A percentile compares a stretch with the other conserved stretches of the same genome.
Evolutionary conservation across 768 basidiomycete genomes (phyloP).

Genomic region (Leucosporidium scottii): DNA sequence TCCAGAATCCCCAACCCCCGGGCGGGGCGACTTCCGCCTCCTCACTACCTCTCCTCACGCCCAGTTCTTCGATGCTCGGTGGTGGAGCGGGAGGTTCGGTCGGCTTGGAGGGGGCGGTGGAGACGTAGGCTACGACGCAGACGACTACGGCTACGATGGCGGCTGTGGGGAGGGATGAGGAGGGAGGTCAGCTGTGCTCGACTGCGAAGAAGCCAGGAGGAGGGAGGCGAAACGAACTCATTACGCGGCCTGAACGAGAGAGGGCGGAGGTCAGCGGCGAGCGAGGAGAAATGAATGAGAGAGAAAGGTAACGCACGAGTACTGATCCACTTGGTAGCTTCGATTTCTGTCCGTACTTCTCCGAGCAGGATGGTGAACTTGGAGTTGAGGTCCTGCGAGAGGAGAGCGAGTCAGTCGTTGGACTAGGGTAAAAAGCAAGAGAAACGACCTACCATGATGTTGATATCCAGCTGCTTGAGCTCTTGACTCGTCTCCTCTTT

Average conservation of each 20-base stretch:
- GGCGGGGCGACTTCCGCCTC: too few relatives aligned
- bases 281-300: too few relatives aligned
- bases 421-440: too few relatives aligned
- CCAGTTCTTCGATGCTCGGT: constrained; percentile 26
- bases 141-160: constrained; percentile 27
- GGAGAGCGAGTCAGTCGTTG: not conserved
- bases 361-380: constrained; percentile 47
- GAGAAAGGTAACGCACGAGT: constrained; percentile 24
- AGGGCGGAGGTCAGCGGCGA: not conserved
- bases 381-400: constrained; percentile 44
- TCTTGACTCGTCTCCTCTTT: constrained; percentile 85
- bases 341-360: constrained; percentile 46
- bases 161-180: not conserved
- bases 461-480: constrained; percentile 72
- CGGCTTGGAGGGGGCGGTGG: not conserved
- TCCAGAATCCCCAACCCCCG: too few relatives aligned
- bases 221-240: constrained; percentile 4
- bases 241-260: constrained; percentile 21
- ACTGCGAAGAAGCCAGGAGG: too few relatives aligned
- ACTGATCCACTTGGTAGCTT: constrained; percentile 46
- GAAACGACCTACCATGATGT: constrained; percentile 48
- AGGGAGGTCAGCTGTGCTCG: too few relatives aligned
- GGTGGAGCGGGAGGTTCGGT: not conserved
- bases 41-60: constrained; percentile 14
- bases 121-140: constrained; percentile 17